A percentile compares a stretch with the other conserved stretches of the same genome.
Conservation (phyloP, 495 filamentous ascomycete genomes). For the Aspergillus nanangensis region DNA sequence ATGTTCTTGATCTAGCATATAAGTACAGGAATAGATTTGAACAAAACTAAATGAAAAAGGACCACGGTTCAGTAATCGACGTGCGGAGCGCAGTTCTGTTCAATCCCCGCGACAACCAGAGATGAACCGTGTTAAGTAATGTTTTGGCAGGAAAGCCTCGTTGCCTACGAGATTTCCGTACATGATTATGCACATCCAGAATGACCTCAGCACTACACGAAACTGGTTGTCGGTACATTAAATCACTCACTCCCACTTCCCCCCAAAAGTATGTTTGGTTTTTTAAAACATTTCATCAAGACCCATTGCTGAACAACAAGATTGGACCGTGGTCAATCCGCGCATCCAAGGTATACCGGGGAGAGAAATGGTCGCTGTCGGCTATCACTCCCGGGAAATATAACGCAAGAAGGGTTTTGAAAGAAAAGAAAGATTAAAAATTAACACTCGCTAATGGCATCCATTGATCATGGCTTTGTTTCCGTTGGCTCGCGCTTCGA, state of each 20-base stretch:
- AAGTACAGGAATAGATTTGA: slow-evolving; percentile 31
- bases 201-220: slow-evolving; percentile 1
- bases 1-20: slow-evolving; percentile 30
- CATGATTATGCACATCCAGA: slow-evolving; percentile 2
- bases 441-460: slow-evolving; percentile 30
- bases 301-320: slow-evolving; percentile 3
- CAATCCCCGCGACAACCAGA: slow-evolving; percentile 1
- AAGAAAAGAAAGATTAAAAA: too few species aligned
- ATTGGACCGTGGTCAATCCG: neutral
- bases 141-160: slow-evolving; percentile 1
- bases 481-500: slow-evolving; percentile 43
- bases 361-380: neutral
- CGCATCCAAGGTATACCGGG: slow-evolving; percentile 2
- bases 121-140: slow-evolving; percentile 1
- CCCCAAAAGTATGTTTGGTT: neutral
- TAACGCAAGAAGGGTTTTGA: too few species aligned
- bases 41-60: slow-evolving; percentile 12
- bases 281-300: neutral
- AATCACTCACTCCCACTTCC: too few species aligned
- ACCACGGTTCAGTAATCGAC: slow-evolving; percentile 8
- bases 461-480: slow-evolving; percentile 46
- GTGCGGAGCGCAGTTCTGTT: neutral
- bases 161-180: slow-evolving; percentile 1
- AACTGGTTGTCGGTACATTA: neutral
- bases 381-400: too few species aligned